Percentiles rank a stretch among this genome's conserved stretches.
Evolutionary conservation across 257 asterid genomes (phyloP).

Genomic region (Jacaranda mimosifolia): DNA sequence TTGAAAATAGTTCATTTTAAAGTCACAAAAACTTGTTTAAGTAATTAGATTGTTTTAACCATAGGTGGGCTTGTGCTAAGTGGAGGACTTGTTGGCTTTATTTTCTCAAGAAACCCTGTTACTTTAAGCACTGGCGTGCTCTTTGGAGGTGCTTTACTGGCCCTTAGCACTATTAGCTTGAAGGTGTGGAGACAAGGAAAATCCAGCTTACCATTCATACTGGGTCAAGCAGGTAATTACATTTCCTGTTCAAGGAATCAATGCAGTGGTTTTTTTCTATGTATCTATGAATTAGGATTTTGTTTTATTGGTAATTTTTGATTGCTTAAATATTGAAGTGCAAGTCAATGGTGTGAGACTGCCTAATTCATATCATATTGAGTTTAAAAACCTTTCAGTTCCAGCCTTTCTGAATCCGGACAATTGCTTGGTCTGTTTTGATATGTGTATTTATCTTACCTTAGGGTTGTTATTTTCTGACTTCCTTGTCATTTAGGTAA

Average conservation of each 20-base stretch:
- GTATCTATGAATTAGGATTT: not conserved
- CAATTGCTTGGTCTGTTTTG: too few relatives aligned
- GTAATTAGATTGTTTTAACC: constrained; percentile 35
- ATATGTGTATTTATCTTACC: too few relatives aligned
- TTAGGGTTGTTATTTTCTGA: too few relatives aligned
- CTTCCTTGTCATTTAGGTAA: too few relatives aligned
- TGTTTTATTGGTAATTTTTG: not conserved
- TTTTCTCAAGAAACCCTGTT: constrained; percentile 71
- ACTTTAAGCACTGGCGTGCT: constrained; percentile 69
- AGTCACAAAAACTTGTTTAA: constrained; percentile 16
- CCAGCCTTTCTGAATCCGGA: not conserved
- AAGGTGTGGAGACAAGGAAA: constrained; percentile 93
- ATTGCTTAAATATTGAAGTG: not conserved
- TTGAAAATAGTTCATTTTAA: not conserved
- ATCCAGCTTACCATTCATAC: constrained; percentile 88
- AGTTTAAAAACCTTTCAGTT: not conserved
- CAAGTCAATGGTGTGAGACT: not conserved
- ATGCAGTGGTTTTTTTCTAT: not conserved
- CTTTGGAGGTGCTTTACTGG: constrained; percentile 84
- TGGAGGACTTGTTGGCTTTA: constrained; percentile 79
- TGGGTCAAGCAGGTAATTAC: constrained; percentile 90
- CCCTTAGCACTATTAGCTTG: constrained; percentile 81
- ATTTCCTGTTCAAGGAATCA: constrained; percentile 20
- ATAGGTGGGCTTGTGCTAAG: constrained; percentile 83
- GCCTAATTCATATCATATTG: not conserved